Evolutionary conservation across 306 rosid species (phyloP), one percentile per base, ranked within the genome.

Genomic region (Cicer cuneatum): DNA sequence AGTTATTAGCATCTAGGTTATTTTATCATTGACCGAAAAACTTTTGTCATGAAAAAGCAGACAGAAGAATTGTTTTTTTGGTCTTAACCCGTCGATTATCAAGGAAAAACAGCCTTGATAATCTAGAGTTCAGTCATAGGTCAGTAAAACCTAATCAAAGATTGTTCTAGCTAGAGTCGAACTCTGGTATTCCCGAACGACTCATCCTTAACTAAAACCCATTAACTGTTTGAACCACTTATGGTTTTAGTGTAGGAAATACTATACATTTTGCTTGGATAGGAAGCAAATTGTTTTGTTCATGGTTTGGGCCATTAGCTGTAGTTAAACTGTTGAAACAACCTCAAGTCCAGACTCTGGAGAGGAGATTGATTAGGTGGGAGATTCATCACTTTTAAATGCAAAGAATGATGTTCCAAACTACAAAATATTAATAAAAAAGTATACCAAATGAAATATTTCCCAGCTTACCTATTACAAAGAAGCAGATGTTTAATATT

Each of bases 1-100:
- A 63, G 10, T 38, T 47, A 54, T 16, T 41, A 62, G 19, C 4
- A 29, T 29, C 33, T 29, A 29, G 33, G 33, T 29, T 29, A 14
- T 14, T 15, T 58, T 47, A 16, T 13, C 14, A 10, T 0, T 56
- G 41, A 56, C 52, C 41, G 45, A 10, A 48, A 38, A 58, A 10
- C 54, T 15, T 10, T 47, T 13, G 69, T 69, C 29, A n/a, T 52
- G 72, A 61, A 40, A 37, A 78, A 62, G 60, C 42, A 41, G 19
- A 29, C 33, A 29, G 33, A 29, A 2, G 33, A 29, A 3, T 29
- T 29, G 33, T 29, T 29, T 29, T 29, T 3, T 29, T 29, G 33
- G 33, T 29, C 5, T 29, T 29, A 29, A 29, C 33, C 33, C 5
- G 33, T 29, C 5, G 33, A 29, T 29, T 3, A 29, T 29, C 33